Evolutionary conservation across 352 stramenopile species (phyloP).

Genomic region (Phytopythium helicoides): DNA sequence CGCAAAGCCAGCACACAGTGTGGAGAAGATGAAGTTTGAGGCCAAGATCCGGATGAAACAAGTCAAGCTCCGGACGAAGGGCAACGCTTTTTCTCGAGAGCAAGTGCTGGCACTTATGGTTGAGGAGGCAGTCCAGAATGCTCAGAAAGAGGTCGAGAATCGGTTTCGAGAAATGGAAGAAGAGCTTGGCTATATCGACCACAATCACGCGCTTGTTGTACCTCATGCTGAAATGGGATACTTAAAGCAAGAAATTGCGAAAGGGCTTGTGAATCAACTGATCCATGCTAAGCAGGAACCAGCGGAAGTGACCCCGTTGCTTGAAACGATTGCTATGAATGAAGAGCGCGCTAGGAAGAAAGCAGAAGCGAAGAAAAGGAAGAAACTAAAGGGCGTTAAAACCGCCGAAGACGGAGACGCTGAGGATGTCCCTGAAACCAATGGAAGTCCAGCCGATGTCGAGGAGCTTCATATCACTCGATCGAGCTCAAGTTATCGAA

Average conservation of each 20-base stretch:
- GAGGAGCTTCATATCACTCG: slow-evolving; percentile 58
- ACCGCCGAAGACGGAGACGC: slow-evolving; percentile 9
- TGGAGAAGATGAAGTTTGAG: slow-evolving; percentile 94
- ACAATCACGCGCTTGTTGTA: slow-evolving; percentile 34
- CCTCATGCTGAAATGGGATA: slow-evolving; percentile 53
- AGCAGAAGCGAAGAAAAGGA: slow-evolving; percentile 29
- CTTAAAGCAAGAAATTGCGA: slow-evolving; percentile 64
- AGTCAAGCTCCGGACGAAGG: slow-evolving; percentile 87
- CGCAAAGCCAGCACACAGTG: slow-evolving; percentile 55
- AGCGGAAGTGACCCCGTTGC: slow-evolving; percentile 30
- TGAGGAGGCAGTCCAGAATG: slow-evolving; percentile 78
- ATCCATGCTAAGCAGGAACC: slow-evolving; percentile 60
- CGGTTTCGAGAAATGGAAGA: slow-evolving; percentile 88
- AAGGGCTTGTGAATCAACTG: slow-evolving; percentile 51
- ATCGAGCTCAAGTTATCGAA: slow-evolving; percentile 23
- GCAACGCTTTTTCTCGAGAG: slow-evolving; percentile 69
- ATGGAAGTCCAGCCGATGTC: slow-evolving; percentile 17
- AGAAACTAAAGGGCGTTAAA: slow-evolving; percentile 31
- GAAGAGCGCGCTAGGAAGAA: slow-evolving; percentile 57
- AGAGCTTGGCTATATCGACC: slow-evolving; percentile 67
- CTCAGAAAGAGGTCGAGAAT: slow-evolving; percentile 79
- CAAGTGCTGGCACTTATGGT: slow-evolving; percentile 81
- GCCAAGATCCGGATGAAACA: slow-evolving; percentile 93
- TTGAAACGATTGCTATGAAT: slow-evolving; percentile 53
- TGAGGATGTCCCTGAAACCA: slow-evolving; percentile 31